Evolutionary conservation across 2,329 filamentous ascomycete genomes (phyloP), one percentile per base, ranked within the genome.

Genomic region (Xylaria arbuscula): DNA sequence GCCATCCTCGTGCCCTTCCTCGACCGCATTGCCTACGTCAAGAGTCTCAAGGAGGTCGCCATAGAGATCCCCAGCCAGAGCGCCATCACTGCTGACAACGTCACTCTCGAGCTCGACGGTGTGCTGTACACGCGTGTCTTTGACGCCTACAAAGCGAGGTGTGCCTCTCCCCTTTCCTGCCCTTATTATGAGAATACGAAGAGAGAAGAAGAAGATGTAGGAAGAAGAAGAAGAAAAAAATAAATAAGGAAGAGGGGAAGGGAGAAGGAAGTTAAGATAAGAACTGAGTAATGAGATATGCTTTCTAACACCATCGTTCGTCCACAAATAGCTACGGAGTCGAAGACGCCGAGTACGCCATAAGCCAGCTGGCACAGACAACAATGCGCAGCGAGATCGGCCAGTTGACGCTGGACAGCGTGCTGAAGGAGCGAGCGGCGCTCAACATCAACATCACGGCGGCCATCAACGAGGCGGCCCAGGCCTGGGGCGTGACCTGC

Each of bases 331-430:
- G 94, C 81, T 99, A 99, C 80, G 96, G 96, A 45, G 96, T 99
- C 38, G 96, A 99, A 83, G 96, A 99, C 79, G 95, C 96, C 70
- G 96, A 99, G 80, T 99, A 99, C 81, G 96, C 96, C 81, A 98
- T 99, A 79, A 96, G 93, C 9, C 96, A 99, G 80, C 90, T 99
- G 55, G 96, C 96, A 17, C 96, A 99, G 83, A 99, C 96, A 11
- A 98, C 96, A 0, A 99, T 99, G 96, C 93, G 96, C 76, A 97
- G 92, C 77, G 96, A 99, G 82, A 99, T 99, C 76, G 96, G 96
- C 72, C 96, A 98, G 81, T 87, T 99, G 68, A 93, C 93, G 0
- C 92, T 99, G 75, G 96, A 99, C 81, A 95, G 99, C 82, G 96
- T 99, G 53, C 88, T 99, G 67, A 98, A 98, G 81, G 96, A 99